These are phyloP conservation scores for Epichloe uncinata DNA, from an alignment of 2,329 filamentous ascomycete species.

Conservation along the genomic window DNA sequence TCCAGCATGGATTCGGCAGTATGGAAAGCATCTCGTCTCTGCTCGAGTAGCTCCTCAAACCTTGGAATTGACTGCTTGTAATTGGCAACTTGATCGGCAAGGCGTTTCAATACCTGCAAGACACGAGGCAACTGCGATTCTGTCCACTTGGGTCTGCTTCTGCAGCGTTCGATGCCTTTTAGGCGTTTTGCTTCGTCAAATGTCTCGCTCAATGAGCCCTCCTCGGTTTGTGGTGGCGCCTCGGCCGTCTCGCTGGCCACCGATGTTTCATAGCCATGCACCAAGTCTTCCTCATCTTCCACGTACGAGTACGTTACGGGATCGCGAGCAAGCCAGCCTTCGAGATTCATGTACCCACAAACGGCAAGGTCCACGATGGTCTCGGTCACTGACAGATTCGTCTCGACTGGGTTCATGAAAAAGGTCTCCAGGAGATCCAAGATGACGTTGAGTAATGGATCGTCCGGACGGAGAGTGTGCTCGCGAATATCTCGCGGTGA, in stretches of 20 bases:
- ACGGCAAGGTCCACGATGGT: slow-evolving; percentile 68
- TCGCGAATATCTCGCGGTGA: slow-evolving; percentile 46
- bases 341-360: slow-evolving; percentile 72
- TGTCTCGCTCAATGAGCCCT: not conserved
- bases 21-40: slow-evolving; percentile 50
- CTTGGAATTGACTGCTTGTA: slow-evolving; percentile 54
- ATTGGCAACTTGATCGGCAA: slow-evolving; percentile 47
- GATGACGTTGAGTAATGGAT: slow-evolving; percentile 51
- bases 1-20: slow-evolving; percentile 38
- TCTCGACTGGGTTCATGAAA: slow-evolving; percentile 81
- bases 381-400: slow-evolving; percentile 79
- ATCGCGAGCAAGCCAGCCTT: slow-evolving; percentile 78
- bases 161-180: slow-evolving; percentile 35
- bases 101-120: slow-evolving; percentile 41
- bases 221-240: not conserved
- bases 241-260: slow-evolving; percentile 4
- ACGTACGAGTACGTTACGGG: slow-evolving; percentile 45
- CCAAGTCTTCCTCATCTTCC: slow-evolving; percentile 23
- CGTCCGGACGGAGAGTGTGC: slow-evolving; percentile 49
- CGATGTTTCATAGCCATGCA: slow-evolving; percentile 5
- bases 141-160: slow-evolving; percentile 39
- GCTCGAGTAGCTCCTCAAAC: slow-evolving; percentile 59
- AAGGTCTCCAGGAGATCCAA: slow-evolving; percentile 65
- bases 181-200: slow-evolving; percentile 23
- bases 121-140: slow-evolving; percentile 37